A percentile compares a stretch with the other conserved stretches of the same genome.
Conservation (phyloP, 148 eudicot genomes). For the Rhododendron molle region DNA sequence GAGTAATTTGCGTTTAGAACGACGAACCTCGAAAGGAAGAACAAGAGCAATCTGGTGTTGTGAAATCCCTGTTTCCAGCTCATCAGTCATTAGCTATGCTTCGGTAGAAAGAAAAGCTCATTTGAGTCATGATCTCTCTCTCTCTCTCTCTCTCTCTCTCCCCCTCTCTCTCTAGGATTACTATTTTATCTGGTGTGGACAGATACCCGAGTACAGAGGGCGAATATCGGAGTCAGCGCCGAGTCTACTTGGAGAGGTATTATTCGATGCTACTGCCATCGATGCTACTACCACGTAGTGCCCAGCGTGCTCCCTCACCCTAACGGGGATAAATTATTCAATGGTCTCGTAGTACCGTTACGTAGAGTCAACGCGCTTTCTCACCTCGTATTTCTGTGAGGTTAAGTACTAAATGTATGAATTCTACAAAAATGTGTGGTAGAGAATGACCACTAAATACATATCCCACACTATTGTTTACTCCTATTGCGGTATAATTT, state of each 20-base stretch:
- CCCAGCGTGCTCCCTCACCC: too few relatives aligned
- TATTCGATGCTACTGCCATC: background rate
- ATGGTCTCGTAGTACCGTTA: too few relatives aligned
- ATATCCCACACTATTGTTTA: too few relatives aligned
- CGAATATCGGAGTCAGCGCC: background rate
- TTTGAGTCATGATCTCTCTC: background rate
- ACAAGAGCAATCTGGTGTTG: background rate
- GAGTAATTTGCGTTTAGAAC: background rate
- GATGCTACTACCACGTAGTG: background rate
- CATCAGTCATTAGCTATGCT: too few relatives aligned
- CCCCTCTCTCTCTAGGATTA: background rate
- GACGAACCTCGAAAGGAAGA: slow-evolving; percentile 1
- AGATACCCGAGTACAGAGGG: background rate
- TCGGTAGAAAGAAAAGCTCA: background rate
- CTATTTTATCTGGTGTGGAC: background rate
- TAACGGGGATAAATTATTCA: too few relatives aligned
- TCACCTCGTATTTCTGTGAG: background rate
- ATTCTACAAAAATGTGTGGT: too few relatives aligned
- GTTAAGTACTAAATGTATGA: background rate
- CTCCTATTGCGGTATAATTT: too few relatives aligned
- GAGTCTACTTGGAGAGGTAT: background rate
- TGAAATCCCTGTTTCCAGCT: background rate
- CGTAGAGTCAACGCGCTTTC: too few relatives aligned
- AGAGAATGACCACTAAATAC: too few relatives aligned
- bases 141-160: background rate